phyloP scores from a whole-genome alignment of 139 green algal genomes.

The Coelastrella sp. region DNA sequence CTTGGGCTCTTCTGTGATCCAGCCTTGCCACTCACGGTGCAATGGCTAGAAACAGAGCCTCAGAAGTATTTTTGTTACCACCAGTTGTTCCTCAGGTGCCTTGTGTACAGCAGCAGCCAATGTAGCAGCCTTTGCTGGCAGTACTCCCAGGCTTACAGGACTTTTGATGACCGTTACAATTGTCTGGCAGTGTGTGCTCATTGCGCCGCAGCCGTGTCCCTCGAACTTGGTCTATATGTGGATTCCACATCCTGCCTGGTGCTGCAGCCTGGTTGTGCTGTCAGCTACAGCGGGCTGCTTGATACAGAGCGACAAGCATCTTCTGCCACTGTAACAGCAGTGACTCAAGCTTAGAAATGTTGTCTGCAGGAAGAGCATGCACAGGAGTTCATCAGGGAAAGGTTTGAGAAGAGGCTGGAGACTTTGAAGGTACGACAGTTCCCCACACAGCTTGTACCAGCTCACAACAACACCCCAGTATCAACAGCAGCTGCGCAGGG shows the following conservation, averaged over 20 bases:
- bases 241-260: no score
- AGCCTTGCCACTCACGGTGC: not conserved
- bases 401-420: slow-evolving; percentile 36
- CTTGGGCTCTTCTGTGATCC: not conserved
- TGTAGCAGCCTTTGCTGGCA: no score
- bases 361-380: slow-evolving; percentile 47
- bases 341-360: not conserved
- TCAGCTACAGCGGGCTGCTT: no score
- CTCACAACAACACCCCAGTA: not conserved
- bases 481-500: not conserved
- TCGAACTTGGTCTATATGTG: no score
- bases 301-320: not conserved
- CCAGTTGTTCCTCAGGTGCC: no score
- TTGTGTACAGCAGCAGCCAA: no score
- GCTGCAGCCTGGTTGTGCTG: no score
- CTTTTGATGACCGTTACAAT: no score
- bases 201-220: no score
- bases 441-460: not conserved
- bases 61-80: no score
- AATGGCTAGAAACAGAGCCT: not conserved
- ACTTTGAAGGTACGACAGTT: not conserved
- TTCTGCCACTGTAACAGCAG: not conserved
- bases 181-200: no score
- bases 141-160: no score
- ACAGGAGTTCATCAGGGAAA: slow-evolving; percentile 36